Conservation (phyloP, 75 land plant species). For the Isoetes taiwanensis region DNA sequence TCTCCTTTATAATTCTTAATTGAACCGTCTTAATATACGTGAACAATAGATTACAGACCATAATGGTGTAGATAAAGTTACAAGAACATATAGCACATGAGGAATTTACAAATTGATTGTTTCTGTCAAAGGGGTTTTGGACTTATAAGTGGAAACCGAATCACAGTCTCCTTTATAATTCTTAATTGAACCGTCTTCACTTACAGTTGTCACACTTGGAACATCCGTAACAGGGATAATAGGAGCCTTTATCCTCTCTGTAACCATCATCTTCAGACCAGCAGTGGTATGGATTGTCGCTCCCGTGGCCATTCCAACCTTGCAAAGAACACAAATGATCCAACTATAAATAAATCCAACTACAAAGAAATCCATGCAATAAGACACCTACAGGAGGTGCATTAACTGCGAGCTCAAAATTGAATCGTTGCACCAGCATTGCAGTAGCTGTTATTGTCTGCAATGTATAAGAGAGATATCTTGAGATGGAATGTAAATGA, state of each 20-base stretch:
- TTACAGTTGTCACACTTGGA: slow-evolving; percentile 7
- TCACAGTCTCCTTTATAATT: too few species aligned
- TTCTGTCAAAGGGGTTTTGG: too few species aligned
- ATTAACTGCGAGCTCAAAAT: slow-evolving; percentile 67
- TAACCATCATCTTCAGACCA: slow-evolving; percentile 75
- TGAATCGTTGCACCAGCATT: slow-evolving; percentile 75
- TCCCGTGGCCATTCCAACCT: slow-evolving; percentile 93
- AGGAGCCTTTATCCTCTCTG: slow-evolving; percentile 40
- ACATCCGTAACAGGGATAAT: slow-evolving; percentile 33
- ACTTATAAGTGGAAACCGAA: too few species aligned
- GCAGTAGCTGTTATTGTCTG: slow-evolving; percentile 76
- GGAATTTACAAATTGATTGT: too few species aligned
- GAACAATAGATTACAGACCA: too few species aligned
- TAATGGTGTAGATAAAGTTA: too few species aligned
- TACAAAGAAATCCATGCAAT: not conserved
- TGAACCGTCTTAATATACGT: too few species aligned
- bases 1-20: too few species aligned
- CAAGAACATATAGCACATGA: too few species aligned
- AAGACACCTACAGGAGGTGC: slow-evolving; percentile 70
- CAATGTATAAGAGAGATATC: not conserved
- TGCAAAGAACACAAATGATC: slow-evolving; percentile 3
- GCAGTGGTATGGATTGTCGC: slow-evolving; percentile 94
- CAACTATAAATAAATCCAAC: not conserved
- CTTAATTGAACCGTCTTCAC: slow-evolving; percentile 12
- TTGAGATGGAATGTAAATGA: not conserved